These are phyloP conservation scores for Cynara cardunculus DNA, from an alignment of 129 eudicot genomes.

Conservation along the genomic window DNA sequence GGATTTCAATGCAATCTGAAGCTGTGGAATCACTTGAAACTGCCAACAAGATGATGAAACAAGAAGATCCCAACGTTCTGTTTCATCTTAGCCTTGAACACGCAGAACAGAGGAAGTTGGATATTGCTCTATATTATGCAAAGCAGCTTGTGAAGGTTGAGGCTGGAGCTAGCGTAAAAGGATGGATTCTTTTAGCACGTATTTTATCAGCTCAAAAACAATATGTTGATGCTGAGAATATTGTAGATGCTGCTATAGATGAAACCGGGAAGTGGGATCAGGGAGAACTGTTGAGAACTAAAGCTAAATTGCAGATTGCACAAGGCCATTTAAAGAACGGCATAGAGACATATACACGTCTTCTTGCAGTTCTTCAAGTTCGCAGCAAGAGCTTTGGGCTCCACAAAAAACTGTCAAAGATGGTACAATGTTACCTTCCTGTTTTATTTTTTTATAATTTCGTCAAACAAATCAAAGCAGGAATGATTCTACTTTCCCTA, in stretches of 20 bases:
- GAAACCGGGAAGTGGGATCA: conserved; percentile 94
- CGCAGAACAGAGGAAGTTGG: conserved; percentile 90
- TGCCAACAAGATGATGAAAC: conserved; percentile 39
- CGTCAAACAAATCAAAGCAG: not conserved
- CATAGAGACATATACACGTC: conserved; percentile 74
- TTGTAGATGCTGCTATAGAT: conserved; percentile 77
- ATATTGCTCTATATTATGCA: conserved; percentile 69
- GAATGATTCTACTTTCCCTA: not conserved
- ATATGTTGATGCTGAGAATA: conserved; percentile 70
- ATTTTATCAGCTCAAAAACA: conserved; percentile 85
- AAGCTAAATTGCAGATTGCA: conserved; percentile 75
- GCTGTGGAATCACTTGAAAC: conserved; percentile 54
- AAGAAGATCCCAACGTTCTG: conserved; percentile 41
- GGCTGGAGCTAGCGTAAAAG: conserved; percentile 61
- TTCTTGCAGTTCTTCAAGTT: conserved; percentile 94
- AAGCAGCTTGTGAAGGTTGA: conserved; percentile 65
- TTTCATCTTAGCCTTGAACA: conserved; percentile 68
- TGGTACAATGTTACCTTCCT: not conserved
- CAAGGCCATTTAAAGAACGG: conserved; percentile 64
- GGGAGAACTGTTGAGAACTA: conserved; percentile 73
- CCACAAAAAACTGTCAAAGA: conserved; percentile 51
- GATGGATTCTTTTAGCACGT: conserved; percentile 88
- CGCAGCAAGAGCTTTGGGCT: conserved; percentile 56
- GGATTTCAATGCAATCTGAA: conserved; percentile 42
- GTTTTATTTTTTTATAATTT: not conserved